Evolutionary conservation across 2,329 filamentous ascomycete genomes (phyloP).

Genomic region (Colletotrichum agaves): DNA sequence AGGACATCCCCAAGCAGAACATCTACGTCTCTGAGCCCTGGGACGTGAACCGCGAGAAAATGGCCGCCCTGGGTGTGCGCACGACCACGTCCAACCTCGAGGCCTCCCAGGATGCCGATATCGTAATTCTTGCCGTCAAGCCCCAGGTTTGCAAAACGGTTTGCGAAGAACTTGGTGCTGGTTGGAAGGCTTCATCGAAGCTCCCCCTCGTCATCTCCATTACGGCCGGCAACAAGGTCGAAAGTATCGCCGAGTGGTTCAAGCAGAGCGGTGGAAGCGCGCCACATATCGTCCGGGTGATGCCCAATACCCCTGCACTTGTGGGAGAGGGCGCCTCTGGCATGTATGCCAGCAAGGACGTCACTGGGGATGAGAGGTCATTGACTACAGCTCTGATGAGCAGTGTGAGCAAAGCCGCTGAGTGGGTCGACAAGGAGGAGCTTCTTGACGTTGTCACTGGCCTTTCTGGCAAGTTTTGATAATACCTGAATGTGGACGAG

Average conservation of each 20-base stretch:
- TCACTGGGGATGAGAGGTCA: slow-evolving; percentile 54
- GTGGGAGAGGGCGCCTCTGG: slow-evolving; percentile 62
- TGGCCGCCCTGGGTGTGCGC: slow-evolving; percentile 56
- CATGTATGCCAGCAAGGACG: slow-evolving; percentile 55
- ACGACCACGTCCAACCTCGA: slow-evolving; percentile 60
- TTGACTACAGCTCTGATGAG: slow-evolving; percentile 54
- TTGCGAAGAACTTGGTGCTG: slow-evolving; percentile 56
- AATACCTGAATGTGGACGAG: background rate
- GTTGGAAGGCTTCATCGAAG: slow-evolving; percentile 41
- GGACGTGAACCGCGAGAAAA: slow-evolving; percentile 63
- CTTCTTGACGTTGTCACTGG: slow-evolving; percentile 62
- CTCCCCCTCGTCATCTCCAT: slow-evolving; percentile 61
- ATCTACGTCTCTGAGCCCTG: slow-evolving; percentile 62
- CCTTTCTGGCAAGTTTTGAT: slow-evolving; percentile 54
- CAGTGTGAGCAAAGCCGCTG: slow-evolving; percentile 59
- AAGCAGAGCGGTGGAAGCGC: slow-evolving; percentile 49
- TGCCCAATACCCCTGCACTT: slow-evolving; percentile 64
- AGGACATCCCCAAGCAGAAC: slow-evolving; percentile 55
- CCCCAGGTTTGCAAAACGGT: slow-evolving; percentile 60
- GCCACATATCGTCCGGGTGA: slow-evolving; percentile 60
- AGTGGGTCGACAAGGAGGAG: slow-evolving; percentile 62
- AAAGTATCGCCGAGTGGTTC: slow-evolving; percentile 56
- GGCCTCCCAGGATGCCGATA: slow-evolving; percentile 54
- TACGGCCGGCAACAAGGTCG: slow-evolving; percentile 59
- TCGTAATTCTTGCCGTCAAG: slow-evolving; percentile 63